These are phyloP conservation scores for Eimeria praecox DNA, from an alignment of 169 alveolate genomes.

Conservation along the genomic window DNA sequence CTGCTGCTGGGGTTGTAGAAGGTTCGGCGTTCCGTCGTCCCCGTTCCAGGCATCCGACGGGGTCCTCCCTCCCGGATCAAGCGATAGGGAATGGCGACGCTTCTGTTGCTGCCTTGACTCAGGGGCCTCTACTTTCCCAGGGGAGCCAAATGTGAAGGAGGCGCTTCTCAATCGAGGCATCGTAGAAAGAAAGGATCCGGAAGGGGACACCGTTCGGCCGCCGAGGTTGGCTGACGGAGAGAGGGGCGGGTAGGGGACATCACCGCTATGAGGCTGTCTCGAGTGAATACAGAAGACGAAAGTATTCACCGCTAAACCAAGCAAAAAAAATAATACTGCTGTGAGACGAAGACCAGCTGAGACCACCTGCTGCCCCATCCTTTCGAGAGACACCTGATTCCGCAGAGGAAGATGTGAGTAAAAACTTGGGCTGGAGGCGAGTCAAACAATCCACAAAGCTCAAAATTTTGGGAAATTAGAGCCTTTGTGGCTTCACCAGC, in stretches of 20 bases:
- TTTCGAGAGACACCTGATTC: neutral
- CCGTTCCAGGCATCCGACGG: slow-evolving; percentile 8
- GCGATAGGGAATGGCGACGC: neutral
- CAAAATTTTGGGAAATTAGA: no score
- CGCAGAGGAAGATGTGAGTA: neutral
- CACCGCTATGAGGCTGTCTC: neutral
- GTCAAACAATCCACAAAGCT: neutral
- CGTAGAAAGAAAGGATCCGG: neutral
- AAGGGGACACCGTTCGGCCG: neutral
- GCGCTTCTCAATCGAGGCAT: neutral
- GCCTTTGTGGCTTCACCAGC: no score
- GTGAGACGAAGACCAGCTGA: neutral
- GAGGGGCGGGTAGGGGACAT: neutral
- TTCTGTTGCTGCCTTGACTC: no score
- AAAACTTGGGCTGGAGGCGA: neutral
- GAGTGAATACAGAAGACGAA: neutral
- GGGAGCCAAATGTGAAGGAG: neutral
- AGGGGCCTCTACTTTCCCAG: neutral
- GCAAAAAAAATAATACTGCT: neutral
- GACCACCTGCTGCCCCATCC: neutral
- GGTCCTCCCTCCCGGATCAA: neutral
- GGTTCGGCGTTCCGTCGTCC: neutral
- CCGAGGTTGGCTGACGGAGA: neutral
- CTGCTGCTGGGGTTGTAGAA: neutral
- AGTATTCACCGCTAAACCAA: neutral